A percentile compares a stretch with the other conserved stretches of the same genome.
phyloP scores from a whole-genome alignment of 495 filamentous ascomycete genomes.

The Xylaria bambusicola region DNA sequence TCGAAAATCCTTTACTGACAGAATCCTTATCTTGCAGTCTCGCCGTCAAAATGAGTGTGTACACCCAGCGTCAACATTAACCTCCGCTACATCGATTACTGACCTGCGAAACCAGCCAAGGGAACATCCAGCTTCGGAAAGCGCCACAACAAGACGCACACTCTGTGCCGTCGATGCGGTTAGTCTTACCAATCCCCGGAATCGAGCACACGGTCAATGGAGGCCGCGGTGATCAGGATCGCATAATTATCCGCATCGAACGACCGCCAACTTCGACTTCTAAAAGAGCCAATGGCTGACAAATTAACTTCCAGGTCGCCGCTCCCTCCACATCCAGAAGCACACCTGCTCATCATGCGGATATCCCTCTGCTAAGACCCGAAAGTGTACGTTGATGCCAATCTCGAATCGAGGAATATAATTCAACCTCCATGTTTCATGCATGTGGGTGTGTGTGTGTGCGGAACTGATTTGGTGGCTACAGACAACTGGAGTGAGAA shows the following conservation, averaged over 20 bases:
- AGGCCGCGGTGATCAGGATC: constrained; percentile 2
- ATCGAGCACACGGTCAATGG: background rate
- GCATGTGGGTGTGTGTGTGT: constrained; percentile 14
- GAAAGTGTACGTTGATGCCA: constrained; percentile 83
- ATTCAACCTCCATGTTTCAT: constrained; percentile 19
- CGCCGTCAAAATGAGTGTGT: constrained; percentile 39
- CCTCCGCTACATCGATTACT: constrained; percentile 26
- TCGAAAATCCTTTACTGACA: constrained; percentile 16
- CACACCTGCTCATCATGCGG: constrained; percentile 95
- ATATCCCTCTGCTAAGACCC: constrained; percentile 93
- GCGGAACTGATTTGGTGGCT: constrained; percentile 15
- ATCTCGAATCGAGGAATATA: background rate
- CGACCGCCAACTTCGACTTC: too few relatives aligned
- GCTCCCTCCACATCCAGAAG: constrained; percentile 99
- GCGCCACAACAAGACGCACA: constrained; percentile 99
- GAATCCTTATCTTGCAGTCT: constrained; percentile 24
- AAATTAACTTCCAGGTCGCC: constrained; percentile 63
- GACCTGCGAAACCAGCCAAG: constrained; percentile 61
- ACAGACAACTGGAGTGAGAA: constrained; percentile 99
- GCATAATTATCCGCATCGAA: constrained; percentile 3
- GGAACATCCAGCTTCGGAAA: constrained; percentile 97
- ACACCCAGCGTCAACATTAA: constrained; percentile 11
- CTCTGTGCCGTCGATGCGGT: constrained; percentile 99
- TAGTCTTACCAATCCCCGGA: constrained; percentile 42
- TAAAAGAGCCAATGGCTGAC: background rate